Conservation (phyloP, 441 rosid species). For the Cnidoscolus chayamansa region DNA sequence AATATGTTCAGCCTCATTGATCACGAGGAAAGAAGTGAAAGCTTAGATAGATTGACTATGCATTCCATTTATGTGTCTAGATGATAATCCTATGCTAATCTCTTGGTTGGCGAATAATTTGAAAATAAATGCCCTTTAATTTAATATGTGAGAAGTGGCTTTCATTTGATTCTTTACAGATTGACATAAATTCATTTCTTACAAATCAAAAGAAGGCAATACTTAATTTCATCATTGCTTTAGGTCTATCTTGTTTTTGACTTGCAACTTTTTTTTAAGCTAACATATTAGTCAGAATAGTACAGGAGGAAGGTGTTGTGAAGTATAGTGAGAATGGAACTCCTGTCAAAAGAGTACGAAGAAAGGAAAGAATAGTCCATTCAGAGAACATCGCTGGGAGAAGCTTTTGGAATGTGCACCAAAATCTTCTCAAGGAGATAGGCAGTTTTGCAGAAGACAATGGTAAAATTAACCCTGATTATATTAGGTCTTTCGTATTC, state of each 20-base stretch:
- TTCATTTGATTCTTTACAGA: not conserved
- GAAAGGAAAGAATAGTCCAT: slow-evolving; percentile 50
- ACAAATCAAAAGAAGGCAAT: not conserved
- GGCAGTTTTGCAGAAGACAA: slow-evolving; percentile 55
- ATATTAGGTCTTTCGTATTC: slow-evolving; percentile 57
- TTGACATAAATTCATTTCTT: not conserved
- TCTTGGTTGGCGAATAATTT: not conserved
- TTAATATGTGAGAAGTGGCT: not conserved
- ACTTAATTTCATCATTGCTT: not conserved
- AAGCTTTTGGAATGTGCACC: slow-evolving; percentile 73
- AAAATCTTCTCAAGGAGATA: slow-evolving; percentile 48
- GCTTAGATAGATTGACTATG: not conserved
- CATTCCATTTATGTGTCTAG: not conserved
- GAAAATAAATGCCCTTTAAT: not conserved
- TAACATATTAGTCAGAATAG: slow-evolving; percentile 7
- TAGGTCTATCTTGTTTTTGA: not conserved
- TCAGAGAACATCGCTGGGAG: slow-evolving; percentile 57
- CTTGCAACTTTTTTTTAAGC: slow-evolving; percentile 6
- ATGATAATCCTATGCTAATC: not conserved
- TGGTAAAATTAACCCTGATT: slow-evolving; percentile 59
- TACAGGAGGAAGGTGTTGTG: slow-evolving; percentile 70
- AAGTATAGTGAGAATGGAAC: slow-evolving; percentile 65
- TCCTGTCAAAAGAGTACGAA: slow-evolving; percentile 74
- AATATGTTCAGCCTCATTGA: not conserved
- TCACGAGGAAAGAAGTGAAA: not conserved